Conservation (phyloP, 495 filamentous ascomycete genomes). For the Trichoderma parareesei region DNA sequence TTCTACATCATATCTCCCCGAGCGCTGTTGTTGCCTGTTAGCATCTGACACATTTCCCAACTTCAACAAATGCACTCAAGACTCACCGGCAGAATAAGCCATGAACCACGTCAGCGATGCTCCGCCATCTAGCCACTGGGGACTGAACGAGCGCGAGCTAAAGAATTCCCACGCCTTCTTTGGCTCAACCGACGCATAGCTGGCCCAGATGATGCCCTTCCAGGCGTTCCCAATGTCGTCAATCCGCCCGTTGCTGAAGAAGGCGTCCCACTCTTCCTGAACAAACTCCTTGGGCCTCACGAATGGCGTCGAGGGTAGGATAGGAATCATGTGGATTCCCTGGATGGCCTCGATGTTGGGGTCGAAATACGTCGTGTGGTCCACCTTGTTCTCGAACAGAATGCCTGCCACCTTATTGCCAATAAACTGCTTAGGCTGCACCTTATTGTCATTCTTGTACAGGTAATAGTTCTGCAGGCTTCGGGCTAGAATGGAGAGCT, state of each 20-base stretch:
- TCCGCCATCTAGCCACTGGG: slow-evolving; percentile 74
- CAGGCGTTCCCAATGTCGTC: slow-evolving; percentile 62
- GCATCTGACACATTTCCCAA: not conserved
- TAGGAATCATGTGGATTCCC: slow-evolving; percentile 94
- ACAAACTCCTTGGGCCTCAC: slow-evolving; percentile 66
- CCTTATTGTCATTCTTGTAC: slow-evolving; percentile 56
- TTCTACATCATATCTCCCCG: not conserved
- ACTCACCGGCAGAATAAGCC: slow-evolving; percentile 60
- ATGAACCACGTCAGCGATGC: slow-evolving; percentile 86
- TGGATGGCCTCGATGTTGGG: slow-evolving; percentile 73
- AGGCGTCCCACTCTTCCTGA: slow-evolving; percentile 74
- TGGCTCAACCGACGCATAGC: slow-evolving; percentile 73
- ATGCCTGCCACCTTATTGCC: slow-evolving; percentile 87
- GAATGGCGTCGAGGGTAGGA: slow-evolving; percentile 62
- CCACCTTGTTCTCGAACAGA: slow-evolving; percentile 93
- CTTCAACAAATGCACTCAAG: not conserved
- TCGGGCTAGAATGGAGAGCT: slow-evolving; percentile 66
- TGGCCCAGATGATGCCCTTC: slow-evolving; percentile 78
- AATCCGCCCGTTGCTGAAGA: slow-evolving; percentile 57
- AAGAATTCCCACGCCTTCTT: slow-evolving; percentile 67
- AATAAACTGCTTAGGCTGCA: slow-evolving; percentile 70
- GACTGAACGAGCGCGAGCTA: slow-evolving; percentile 52
- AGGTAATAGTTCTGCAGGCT: slow-evolving; percentile 76
- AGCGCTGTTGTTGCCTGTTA: slow-evolving; percentile 7
- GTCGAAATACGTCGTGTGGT: slow-evolving; percentile 94